phyloP scores from a whole-genome alignment of 2,329 filamentous ascomycete species.

The Diaporthe amygdali region DNA sequence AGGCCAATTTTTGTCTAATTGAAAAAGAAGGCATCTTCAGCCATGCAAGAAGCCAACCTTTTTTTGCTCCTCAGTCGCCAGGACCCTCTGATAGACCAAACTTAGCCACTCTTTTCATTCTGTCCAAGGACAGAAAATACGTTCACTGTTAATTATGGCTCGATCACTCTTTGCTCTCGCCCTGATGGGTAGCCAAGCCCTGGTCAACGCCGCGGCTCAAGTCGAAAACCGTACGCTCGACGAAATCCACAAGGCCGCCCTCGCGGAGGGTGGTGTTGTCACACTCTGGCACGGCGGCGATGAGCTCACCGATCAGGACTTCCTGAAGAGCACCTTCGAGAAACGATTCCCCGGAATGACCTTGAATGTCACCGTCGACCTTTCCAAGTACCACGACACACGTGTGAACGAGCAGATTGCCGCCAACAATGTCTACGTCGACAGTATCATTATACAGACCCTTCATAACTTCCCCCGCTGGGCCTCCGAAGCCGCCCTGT shows the following conservation, averaged over 20 bases:
- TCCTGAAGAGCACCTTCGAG: slow-evolving; percentile 49
- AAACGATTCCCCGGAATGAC: slow-evolving; percentile 52
- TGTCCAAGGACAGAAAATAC: not conserved
- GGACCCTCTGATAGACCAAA: not conserved
- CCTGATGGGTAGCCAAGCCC: not conserved
- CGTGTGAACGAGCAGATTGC: slow-evolving; percentile 52
- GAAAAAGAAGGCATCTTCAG: not conserved
- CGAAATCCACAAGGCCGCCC: slow-evolving; percentile 54
- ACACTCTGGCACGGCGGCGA: slow-evolving; percentile 57
- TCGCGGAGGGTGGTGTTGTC: slow-evolving; percentile 50
- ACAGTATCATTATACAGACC: slow-evolving; percentile 55
- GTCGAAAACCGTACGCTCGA: slow-evolving; percentile 44
- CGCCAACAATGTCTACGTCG: slow-evolving; percentile 43
- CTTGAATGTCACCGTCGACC: slow-evolving; percentile 58
- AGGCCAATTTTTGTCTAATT: no score
- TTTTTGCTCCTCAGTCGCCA: not conserved
- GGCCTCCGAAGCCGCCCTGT: slow-evolving; percentile 50
- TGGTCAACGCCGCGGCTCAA: slow-evolving; percentile 21
- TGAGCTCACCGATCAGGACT: slow-evolving; percentile 44
- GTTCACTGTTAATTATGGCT: not conserved
- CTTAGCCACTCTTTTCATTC: not conserved
- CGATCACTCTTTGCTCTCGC: not conserved
- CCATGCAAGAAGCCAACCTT: rapidly evolving
- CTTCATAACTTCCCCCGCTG: slow-evolving; percentile 58
- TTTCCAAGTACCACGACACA: slow-evolving; percentile 60